phyloP scores from a whole-genome alignment of 179 eudicot genomes.

The Beta corolliflora region DNA sequence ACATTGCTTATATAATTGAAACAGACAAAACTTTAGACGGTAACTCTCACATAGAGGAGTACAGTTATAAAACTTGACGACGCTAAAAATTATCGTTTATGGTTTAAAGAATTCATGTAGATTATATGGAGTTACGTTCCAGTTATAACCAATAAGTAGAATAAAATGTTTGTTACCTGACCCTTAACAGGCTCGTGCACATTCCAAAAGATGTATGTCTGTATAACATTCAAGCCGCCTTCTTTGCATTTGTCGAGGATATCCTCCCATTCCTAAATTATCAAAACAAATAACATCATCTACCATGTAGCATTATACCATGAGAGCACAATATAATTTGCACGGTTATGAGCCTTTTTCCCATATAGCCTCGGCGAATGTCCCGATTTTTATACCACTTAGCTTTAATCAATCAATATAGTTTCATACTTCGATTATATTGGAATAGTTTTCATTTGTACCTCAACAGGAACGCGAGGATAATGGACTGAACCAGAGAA shows the following conservation, averaged over 20 bases:
- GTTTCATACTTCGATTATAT: no score
- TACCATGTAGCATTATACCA: no score
- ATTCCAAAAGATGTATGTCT: constrained; percentile 89
- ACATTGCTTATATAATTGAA: no score
- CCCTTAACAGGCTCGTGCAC: constrained; percentile 82
- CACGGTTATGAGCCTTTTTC: no score
- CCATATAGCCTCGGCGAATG: no score
- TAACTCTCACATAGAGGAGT: no score
- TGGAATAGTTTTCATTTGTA: constrained; percentile 26
- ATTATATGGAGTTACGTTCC: no score
- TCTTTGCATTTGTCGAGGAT: constrained; percentile 60
- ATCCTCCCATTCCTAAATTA: constrained; percentile 68
- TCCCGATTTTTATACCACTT: no score
- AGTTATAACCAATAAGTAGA: background rate
- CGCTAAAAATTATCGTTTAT: no score
- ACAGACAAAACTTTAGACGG: no score
- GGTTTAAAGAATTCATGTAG: background rate
- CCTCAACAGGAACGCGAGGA: constrained; percentile 71
- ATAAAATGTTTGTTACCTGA: constrained; percentile 45
- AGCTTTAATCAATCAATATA: background rate
- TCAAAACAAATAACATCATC: background rate
- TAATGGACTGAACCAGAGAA: constrained; percentile 87
- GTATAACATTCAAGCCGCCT: constrained; percentile 79
- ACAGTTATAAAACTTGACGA: no score
- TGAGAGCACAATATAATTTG: background rate